These are phyloP conservation scores for Plasmodium vivax DNA, from an alignment of 169 alveolate genomes.

Conservation along the genomic window DNA sequence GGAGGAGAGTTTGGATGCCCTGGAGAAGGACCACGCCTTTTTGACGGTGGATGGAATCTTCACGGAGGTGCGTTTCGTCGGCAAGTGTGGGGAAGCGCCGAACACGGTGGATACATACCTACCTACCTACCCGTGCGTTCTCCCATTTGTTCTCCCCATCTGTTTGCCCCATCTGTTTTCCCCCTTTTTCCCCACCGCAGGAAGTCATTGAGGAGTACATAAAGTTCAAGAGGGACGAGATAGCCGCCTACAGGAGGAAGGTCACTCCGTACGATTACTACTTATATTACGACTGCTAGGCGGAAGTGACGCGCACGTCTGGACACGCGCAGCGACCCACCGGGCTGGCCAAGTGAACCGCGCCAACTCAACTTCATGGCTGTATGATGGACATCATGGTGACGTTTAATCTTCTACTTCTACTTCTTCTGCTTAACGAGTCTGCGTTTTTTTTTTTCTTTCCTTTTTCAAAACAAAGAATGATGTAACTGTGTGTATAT, in stretches of 20 bases:
- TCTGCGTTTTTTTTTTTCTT: neutral
- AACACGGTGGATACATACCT: too few species aligned
- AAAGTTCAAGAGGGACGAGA: conserved; percentile 58
- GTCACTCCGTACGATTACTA: conserved; percentile 38
- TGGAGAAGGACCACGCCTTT: conserved; percentile 58
- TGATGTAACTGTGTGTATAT: neutral
- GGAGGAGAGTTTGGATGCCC: conserved; percentile 60
- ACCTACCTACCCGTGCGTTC: neutral
- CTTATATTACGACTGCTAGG: conserved; percentile 41
- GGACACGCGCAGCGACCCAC: neutral
- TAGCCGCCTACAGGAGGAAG: conserved; percentile 11
- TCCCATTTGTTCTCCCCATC: neutral
- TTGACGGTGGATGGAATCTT: conserved; percentile 37
- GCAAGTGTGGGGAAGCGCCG: neutral
- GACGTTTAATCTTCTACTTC: neutral
- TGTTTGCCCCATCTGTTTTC: neutral
- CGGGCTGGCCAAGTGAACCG: neutral
- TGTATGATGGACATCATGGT: neutral
- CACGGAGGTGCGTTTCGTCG: conserved; percentile 14
- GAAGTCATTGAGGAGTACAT: conserved; percentile 71
- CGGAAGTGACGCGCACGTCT: neutral
- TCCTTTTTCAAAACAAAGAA: neutral
- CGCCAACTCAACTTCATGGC: neutral
- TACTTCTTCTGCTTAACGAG: neutral
- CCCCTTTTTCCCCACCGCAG: conserved; percentile 23